Percentiles rank a stretch among this genome's conserved stretches.
These are phyloP conservation scores for Globisporangium nagaii DNA, from an alignment of 352 stramenopile genomes.

Conservation along the genomic window DNA sequence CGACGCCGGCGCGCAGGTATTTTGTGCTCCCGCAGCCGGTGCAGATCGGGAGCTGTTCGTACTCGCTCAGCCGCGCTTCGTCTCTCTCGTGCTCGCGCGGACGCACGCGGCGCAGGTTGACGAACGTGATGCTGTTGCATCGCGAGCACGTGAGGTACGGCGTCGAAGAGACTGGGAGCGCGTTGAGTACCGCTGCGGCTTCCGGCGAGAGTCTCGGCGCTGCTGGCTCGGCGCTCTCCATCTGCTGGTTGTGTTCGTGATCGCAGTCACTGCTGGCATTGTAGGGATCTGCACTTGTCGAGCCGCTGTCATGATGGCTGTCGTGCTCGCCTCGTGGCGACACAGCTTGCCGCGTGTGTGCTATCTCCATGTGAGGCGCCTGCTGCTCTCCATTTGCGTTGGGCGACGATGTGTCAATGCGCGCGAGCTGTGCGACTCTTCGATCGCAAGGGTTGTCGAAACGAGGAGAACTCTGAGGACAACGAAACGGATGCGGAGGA, in stretches of 20 bases:
- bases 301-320: background rate
- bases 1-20: constrained; percentile 61
- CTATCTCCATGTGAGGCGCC: background rate
- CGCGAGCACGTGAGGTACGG: constrained; percentile 73
- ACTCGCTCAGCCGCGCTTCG: constrained; percentile 20
- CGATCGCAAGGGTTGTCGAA: too few relatives aligned
- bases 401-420: too few relatives aligned
- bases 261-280: background rate
- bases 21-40: constrained; percentile 60
- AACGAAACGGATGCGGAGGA: too few relatives aligned
- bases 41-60: constrained; percentile 59
- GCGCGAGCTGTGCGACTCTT: too few relatives aligned
- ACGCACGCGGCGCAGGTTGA: constrained; percentile 53
- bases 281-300: background rate
- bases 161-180: constrained; percentile 33
- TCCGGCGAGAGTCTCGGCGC: background rate
- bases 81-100: constrained; percentile 1
- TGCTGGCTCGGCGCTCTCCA: background rate
- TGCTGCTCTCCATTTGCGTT: background rate
- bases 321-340: background rate
- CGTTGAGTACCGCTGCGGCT: constrained; percentile 6
- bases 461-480: too few relatives aligned
- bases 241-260: background rate
- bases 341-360: background rate
- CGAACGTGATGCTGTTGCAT: constrained; percentile 76